Evolutionary conservation across 108 stramenopile species (phyloP).

Genomic region (Skeletonema marinoi): DNA sequence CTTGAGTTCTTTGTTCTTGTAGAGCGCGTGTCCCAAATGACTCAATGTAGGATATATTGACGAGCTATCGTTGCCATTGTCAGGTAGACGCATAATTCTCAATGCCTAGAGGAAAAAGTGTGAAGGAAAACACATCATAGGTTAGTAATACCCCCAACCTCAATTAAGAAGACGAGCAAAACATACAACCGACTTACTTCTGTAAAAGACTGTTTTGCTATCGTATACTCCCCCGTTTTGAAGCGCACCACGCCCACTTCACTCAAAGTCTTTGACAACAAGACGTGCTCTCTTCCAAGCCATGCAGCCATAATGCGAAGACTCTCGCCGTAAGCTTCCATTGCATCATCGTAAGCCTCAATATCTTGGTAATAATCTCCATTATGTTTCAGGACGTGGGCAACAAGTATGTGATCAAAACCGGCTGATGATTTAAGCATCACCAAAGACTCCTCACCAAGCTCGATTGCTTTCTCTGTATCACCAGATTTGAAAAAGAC

Average conservation of each 20-base stretch:
- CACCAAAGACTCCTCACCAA: constrained; percentile 39
- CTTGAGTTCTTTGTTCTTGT: constrained; percentile 47
- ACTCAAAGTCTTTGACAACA: constrained; percentile 44
- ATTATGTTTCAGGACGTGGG: constrained; percentile 40
- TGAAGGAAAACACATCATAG: neutral
- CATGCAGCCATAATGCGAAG: constrained; percentile 43
- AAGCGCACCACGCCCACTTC: constrained; percentile 49
- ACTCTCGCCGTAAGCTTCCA: constrained; percentile 46
- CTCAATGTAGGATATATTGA: constrained; percentile 44
- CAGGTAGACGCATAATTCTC: constrained; percentile 35
- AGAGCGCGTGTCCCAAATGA: constrained; percentile 50
- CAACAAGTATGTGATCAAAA: constrained; percentile 43
- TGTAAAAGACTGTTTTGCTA: constrained; percentile 45
- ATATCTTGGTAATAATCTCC: constrained; percentile 42
- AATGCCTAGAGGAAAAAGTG: constrained; percentile 24
- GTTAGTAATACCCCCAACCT: neutral
- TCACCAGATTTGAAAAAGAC: constrained; percentile 46
- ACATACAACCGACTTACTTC: constrained; percentile 26
- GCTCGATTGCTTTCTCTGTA: constrained; percentile 34
- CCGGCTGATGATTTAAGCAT: constrained; percentile 27
- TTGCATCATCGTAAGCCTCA: constrained; percentile 36
- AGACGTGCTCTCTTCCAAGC: constrained; percentile 41
- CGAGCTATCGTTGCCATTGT: constrained; percentile 27
- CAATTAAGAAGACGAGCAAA: neutral
- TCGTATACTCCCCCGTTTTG: constrained; percentile 42